Percentiles rank a stretch among this genome's conserved stretches.
Evolutionary conservation across 2,329 filamentous ascomycete species (phyloP).

Genomic region (Hypoxylon sp.): DNA sequence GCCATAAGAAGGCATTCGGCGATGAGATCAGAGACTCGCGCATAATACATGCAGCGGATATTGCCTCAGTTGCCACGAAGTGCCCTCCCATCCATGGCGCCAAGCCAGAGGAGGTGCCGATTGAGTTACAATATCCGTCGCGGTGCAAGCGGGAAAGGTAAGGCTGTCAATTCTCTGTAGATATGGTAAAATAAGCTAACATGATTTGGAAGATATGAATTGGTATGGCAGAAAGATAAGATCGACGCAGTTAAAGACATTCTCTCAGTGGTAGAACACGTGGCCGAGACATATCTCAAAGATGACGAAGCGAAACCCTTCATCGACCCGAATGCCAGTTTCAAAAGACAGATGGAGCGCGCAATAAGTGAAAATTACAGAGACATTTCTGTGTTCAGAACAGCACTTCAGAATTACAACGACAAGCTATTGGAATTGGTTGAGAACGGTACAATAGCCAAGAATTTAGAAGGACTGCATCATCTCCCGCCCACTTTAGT

Average conservation of each 20-base stretch:
- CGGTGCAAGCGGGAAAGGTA: conserved; percentile 77
- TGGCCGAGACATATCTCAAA: conserved; percentile 84
- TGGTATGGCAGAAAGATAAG: conserved; percentile 83
- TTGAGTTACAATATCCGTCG: conserved; percentile 89
- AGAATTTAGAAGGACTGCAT: conserved; percentile 78
- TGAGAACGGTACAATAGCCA: conserved; percentile 78
- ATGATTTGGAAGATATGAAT: conserved; percentile 71
- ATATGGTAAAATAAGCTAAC: conserved; percentile 37
- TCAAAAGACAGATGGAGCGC: conserved; percentile 82
- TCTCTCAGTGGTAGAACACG: conserved; percentile 76
- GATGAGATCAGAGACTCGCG: conserved; percentile 59
- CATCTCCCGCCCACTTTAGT: conserved; percentile 80
- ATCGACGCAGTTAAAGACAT: conserved; percentile 84
- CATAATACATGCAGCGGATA: conserved; percentile 72
- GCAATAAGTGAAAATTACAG: conserved; percentile 78
- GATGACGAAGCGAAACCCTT: conserved; percentile 77
- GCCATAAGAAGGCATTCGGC: conserved; percentile 63
- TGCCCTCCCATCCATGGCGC: conserved; percentile 67
- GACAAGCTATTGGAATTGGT: conserved; percentile 75
- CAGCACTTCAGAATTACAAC: conserved; percentile 85
- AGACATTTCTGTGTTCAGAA: conserved; percentile 77
- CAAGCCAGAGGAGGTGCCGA: conserved; percentile 67
- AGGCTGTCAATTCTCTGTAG: conserved; percentile 43
- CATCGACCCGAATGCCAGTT: conserved; percentile 79
- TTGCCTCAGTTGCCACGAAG: conserved; percentile 66